Percentiles rank a stretch among this genome's conserved stretches.
phyloP scores from a whole-genome alignment of 306 rosid genomes.

The Parietaria judaica region DNA sequence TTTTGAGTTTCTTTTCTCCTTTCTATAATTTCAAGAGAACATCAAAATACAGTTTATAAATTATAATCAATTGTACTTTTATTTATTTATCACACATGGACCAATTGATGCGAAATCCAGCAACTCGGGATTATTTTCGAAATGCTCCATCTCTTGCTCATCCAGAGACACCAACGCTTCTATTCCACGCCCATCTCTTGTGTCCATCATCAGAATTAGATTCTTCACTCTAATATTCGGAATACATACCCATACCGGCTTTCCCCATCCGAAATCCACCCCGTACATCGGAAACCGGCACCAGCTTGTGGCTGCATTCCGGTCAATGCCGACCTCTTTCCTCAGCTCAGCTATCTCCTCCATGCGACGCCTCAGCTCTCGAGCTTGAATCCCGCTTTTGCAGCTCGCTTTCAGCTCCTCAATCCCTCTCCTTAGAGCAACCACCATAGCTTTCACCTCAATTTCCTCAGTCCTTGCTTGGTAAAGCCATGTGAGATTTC shows the following conservation, averaged over 20 bases:
- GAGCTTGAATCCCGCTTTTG: background rate
- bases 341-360: conserved; percentile 1
- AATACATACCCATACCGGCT: conserved; percentile 26
- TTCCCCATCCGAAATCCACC: conserved; percentile 27
- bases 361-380: background rate
- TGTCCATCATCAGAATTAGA: conserved; percentile 13
- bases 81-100: background rate
- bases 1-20: too few species aligned
- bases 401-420: background rate
- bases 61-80: too few species aligned
- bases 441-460: conserved; percentile 10
- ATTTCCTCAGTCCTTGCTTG: background rate
- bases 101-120: conserved; percentile 7
- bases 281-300: conserved; percentile 21
- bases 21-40: too few species aligned
- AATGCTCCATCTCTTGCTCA: conserved; percentile 8
- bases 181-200: conserved; percentile 23
- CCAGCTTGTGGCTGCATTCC: conserved; percentile 17
- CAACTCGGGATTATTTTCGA: conserved; percentile 16
- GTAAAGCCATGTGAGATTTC: conserved; percentile 31
- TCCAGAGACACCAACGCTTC: conserved; percentile 8
- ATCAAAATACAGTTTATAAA: too few species aligned
- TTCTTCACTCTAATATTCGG: conserved; percentile 1
- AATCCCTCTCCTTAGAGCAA: conserved; percentile 6
- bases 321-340: background rate